These are phyloP conservation scores for Neonothopanus nambi DNA, from an alignment of 1,284 basidiomycete genomes.

Conservation along the genomic window DNA sequence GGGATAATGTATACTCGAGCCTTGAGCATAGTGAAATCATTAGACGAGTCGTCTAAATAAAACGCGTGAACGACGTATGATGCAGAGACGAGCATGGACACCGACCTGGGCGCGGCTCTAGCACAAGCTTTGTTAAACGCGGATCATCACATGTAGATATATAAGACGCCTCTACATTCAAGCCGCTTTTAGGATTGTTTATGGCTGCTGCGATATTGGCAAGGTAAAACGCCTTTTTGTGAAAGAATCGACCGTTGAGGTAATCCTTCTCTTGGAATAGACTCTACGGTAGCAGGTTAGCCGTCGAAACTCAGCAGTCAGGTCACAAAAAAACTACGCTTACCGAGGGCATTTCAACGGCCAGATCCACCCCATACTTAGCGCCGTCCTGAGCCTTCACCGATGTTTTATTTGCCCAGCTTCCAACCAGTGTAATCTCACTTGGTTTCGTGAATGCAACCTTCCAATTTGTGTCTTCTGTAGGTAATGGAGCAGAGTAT, in stretches of 20 bases:
- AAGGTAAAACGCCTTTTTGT: slow-evolving; percentile 92
- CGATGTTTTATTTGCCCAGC: slow-evolving; percentile 69
- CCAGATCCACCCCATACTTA: slow-evolving; percentile 79
- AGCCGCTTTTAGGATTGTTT: slow-evolving; percentile 39
- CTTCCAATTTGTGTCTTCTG: slow-evolving; percentile 77
- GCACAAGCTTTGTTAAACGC: slow-evolving; percentile 67
- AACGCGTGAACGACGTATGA: slow-evolving; percentile 20
- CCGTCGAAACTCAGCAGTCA: slow-evolving; percentile 6
- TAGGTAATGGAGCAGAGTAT: slow-evolving; percentile 62
- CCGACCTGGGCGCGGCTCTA: slow-evolving; percentile 58
- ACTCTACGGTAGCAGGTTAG: slow-evolving; percentile 35
- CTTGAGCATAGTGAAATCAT: slow-evolving; percentile 70
- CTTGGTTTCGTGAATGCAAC: slow-evolving; percentile 69
- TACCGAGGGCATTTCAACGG: slow-evolving; percentile 86
- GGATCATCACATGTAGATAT: slow-evolving; percentile 64
- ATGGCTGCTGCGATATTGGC: slow-evolving; percentile 77
- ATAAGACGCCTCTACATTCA: slow-evolving; percentile 59
- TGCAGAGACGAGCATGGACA: slow-evolving; percentile 17
- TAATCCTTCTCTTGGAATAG: slow-evolving; percentile 97
- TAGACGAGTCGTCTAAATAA: slow-evolving; percentile 19
- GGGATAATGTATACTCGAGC: slow-evolving; percentile 77
- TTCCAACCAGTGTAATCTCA: slow-evolving; percentile 72
- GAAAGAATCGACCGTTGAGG: slow-evolving; percentile 86
- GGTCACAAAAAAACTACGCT: slow-evolving; percentile 26
- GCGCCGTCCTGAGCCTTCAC: slow-evolving; percentile 65